phyloP scores from a whole-genome alignment of 2,329 filamentous ascomycete genomes.

The Xylaria multiplex region DNA sequence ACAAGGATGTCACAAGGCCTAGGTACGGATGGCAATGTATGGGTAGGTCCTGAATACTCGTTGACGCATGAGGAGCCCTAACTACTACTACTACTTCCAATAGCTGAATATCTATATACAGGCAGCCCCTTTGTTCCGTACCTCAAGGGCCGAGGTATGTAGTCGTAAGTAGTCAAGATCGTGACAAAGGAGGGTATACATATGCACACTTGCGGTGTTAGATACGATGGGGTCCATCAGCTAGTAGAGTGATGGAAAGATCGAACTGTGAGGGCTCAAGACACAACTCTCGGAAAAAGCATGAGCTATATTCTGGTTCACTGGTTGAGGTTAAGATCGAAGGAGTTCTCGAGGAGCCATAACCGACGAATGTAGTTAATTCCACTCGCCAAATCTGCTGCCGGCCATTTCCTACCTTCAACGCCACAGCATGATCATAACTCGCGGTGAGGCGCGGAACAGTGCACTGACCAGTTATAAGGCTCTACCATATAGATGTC shows the following conservation, averaged over 20 bases:
- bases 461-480: slow-evolving; percentile 34
- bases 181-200: slow-evolving; percentile 28
- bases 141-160: too few species aligned
- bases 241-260: slow-evolving; percentile 33
- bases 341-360: slow-evolving; percentile 33
- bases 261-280: slow-evolving; percentile 30
- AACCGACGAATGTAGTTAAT: slow-evolving; percentile 31
- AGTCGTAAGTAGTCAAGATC: too few species aligned
- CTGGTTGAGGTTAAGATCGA: slow-evolving; percentile 31
- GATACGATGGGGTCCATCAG: slow-evolving; percentile 28
- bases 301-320: slow-evolving; percentile 34
- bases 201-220: slow-evolving; percentile 31
- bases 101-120: too few species aligned
- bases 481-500: slow-evolving; percentile 35
- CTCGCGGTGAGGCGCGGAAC: slow-evolving; percentile 34
- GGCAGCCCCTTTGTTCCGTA: too few species aligned
- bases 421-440: slow-evolving; percentile 35
- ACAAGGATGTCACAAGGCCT: too few species aligned
- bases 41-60: too few species aligned
- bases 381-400: slow-evolving; percentile 34
- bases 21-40: too few species aligned
- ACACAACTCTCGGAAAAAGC: slow-evolving; percentile 30
- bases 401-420: slow-evolving; percentile 34
- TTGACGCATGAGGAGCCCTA: too few species aligned
- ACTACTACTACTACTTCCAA: too few species aligned